Percentiles rank a stretch among this genome's conserved stretches.
phyloP scores from a whole-genome alignment of 2,329 filamentous ascomycete species.

The Fusarium sp. region DNA sequence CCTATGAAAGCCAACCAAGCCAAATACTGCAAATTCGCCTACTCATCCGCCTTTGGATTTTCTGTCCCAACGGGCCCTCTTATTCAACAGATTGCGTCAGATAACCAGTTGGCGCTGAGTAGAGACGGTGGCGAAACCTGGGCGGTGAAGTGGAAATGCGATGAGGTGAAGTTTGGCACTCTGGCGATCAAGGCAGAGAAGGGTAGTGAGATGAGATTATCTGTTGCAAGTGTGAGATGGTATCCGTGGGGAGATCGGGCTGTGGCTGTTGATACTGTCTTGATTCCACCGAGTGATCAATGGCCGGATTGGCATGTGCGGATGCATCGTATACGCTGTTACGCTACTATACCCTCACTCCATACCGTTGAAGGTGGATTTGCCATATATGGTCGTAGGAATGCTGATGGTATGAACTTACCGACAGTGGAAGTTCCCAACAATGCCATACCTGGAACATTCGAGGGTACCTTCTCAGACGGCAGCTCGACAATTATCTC shows the following conservation, averaged over 20 bases:
- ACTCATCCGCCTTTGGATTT: constrained; percentile 63
- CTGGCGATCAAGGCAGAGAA: not conserved
- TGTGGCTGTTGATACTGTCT: constrained; percentile 46
- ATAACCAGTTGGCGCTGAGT: constrained; percentile 51
- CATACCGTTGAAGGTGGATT: constrained; percentile 40
- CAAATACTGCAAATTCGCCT: constrained; percentile 63
- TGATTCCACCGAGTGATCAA: constrained; percentile 48
- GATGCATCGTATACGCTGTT: constrained; percentile 39
- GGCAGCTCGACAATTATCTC: constrained; percentile 12
- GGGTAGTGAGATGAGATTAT: fast-evolving
- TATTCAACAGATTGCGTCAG: constrained; percentile 53
- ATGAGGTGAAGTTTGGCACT: not conserved
- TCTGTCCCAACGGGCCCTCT: constrained; percentile 57
- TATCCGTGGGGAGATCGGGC: constrained; percentile 49
- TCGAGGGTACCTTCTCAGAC: constrained; percentile 12
- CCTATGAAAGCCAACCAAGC: constrained; percentile 58
- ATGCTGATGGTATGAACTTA: constrained; percentile 26
- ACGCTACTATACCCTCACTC: not conserved
- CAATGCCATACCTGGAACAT: not conserved
- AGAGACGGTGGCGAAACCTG: constrained; percentile 51
- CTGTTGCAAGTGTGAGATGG: constrained; percentile 30
- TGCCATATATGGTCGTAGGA: constrained; percentile 25
- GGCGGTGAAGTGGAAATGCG: constrained; percentile 50
- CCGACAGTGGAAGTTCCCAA: fast-evolving
- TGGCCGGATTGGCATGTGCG: constrained; percentile 55